phyloP scores from a whole-genome alignment of 129 eudicot species.

The Mikania micrantha region DNA sequence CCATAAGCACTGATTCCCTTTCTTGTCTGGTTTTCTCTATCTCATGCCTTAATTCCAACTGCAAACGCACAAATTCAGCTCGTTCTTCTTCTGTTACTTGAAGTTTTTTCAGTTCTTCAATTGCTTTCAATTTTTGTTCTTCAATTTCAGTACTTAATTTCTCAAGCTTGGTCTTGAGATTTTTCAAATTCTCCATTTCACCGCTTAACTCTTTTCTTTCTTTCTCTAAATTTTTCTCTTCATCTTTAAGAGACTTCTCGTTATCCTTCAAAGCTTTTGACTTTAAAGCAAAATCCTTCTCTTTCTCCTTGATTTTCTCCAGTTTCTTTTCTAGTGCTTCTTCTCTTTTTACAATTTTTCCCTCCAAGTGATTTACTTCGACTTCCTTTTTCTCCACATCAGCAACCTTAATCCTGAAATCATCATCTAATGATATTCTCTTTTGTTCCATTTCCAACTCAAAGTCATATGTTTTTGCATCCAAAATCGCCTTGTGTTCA shows the following conservation, averaged over 20 bases:
- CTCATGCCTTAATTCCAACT: slow-evolving; percentile 65
- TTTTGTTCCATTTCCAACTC: slow-evolving; percentile 78
- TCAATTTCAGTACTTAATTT: slow-evolving; percentile 43
- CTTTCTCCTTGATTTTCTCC: slow-evolving; percentile 73
- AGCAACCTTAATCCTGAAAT: slow-evolving; percentile 47
- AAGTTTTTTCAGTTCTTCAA: slow-evolving; percentile 55
- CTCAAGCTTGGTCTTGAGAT: slow-evolving; percentile 63
- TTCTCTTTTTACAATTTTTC: slow-evolving; percentile 70
- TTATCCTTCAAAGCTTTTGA: slow-evolving; percentile 63
- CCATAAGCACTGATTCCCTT: slow-evolving; percentile 57
- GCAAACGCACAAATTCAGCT: slow-evolving; percentile 50
- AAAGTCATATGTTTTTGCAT: slow-evolving; percentile 51
- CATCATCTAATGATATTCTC: slow-evolving; percentile 54
- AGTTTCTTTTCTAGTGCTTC: slow-evolving; percentile 68
- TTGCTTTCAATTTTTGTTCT: slow-evolving; percentile 36
- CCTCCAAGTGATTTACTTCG: slow-evolving; percentile 68
- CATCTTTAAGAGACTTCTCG: slow-evolving; percentile 58
- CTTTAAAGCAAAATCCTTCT: slow-evolving; percentile 48
- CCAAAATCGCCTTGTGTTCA: slow-evolving; percentile 62
- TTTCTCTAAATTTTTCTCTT: slow-evolving; percentile 56
- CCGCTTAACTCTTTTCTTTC: slow-evolving; percentile 50
- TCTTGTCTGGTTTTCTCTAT: slow-evolving; percentile 55
- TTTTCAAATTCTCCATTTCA: slow-evolving; percentile 55
- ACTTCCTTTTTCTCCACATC: slow-evolving; percentile 71
- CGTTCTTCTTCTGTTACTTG: slow-evolving; percentile 78